Base-by-base conservation (phyloP, 208 protist species). In the Leishmania tarentolae region DNA sequence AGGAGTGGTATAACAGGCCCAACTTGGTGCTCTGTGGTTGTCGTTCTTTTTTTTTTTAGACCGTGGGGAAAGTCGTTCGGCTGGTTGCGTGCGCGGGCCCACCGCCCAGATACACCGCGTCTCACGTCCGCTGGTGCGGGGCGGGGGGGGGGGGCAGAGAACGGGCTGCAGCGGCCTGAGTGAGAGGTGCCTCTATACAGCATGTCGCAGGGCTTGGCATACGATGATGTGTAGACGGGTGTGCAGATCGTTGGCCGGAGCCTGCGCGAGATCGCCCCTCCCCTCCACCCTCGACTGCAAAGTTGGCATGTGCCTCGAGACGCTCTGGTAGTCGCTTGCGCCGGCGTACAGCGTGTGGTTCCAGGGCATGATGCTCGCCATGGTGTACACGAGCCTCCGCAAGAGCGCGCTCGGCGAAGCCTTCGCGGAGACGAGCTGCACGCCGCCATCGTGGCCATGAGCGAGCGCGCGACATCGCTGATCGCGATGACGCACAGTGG, bases 381-480 rank as follows among this genome's bases (percentile, higher is more conserved):
- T 93, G 24, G 92, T 95, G 31, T 97, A 98, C 85, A 90, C 95
- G 11, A 98, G 95, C 72, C 86, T 98, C 9, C 94, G 94, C 66
- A 82, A 94, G 35, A 90, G 92, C 42, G 92, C 92, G n/a, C 86
- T 98, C 50, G 61, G 91, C 71, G 93, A 96, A 75, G 95, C 95
- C 8, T 83, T 98, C 13, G 37, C 87, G 71, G 93, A 97, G 82
- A 87, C 91, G 17, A 84, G 89, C 61, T 93, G 92, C 72, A n/a
- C n/a, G 70, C 47, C 11, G 92, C 81, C n/a, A 90, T 98, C 35
- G 75, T 97, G 19, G 92, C 90, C 56, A 94, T 93, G 65, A 88
- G 91, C 44, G 88, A 84, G 46, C 90, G 70, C 50, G 93, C 97
- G 47, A 46, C 78, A n/a, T 83, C 86, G 59, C 66, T 95, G 15